A percentile compares a stretch with the other conserved stretches of the same genome.
These are phyloP conservation scores for Picea sitchensis DNA, from an alignment of 75 land plant species.

Conservation along the genomic window DNA sequence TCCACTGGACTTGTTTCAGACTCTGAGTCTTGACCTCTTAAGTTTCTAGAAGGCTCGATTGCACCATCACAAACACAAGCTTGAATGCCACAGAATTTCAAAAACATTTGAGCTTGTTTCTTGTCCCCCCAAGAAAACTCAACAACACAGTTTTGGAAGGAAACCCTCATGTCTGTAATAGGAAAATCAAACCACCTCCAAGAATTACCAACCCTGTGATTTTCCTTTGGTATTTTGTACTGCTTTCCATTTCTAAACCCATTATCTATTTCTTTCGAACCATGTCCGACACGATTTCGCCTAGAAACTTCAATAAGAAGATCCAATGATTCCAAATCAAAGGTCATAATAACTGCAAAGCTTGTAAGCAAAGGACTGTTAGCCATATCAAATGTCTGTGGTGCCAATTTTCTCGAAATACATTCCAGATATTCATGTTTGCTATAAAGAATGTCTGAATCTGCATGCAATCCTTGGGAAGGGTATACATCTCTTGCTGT, in stretches of 20 bases:
- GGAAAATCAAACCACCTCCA: background rate
- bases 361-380: background rate
- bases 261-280: background rate
- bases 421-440: background rate
- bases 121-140: constrained; percentile 4
- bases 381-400: background rate
- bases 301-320: constrained; percentile 3
- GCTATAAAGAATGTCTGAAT: background rate
- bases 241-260: background rate
- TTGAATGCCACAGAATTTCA: background rate
- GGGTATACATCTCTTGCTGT: background rate
- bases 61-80: background rate
- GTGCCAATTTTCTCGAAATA: background rate
- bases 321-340: constrained; percentile 6
- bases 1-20: background rate
- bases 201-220: background rate
- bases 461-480: background rate
- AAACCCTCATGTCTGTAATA: background rate
- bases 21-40: background rate
- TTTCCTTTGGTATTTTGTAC: constrained; percentile 1
- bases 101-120: background rate
- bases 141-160: background rate
- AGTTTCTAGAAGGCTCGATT: background rate
- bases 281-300: background rate
- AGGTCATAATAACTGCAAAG: constrained; percentile 2